These are phyloP conservation scores for Aspergillus baeticus DNA, from an alignment of 495 filamentous ascomycete genomes.

Conservation along the genomic window DNA sequence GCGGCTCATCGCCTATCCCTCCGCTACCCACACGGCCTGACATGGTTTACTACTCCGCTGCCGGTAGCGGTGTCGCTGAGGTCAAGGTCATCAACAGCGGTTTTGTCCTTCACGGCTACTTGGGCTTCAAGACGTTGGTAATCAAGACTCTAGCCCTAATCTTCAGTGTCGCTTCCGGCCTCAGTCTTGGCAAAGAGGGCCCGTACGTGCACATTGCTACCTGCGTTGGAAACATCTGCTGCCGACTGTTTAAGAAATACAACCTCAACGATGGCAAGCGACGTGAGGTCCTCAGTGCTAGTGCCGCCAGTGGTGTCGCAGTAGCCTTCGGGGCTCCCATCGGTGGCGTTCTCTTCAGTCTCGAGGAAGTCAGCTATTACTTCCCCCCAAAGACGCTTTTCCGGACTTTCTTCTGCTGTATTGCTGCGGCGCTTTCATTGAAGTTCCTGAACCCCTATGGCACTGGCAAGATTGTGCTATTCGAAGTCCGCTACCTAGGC, in stretches of 20 bases:
- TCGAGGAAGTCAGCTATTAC: conserved; percentile 96
- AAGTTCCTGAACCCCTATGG: conserved; percentile 97
- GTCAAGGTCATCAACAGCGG: conserved; percentile 97
- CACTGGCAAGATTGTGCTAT: conserved; percentile 93
- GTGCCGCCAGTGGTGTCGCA: conserved; percentile 87
- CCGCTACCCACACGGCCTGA: conserved; percentile 50
- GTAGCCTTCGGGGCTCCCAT: conserved; percentile 95
- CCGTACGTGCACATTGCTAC: conserved; percentile 97
- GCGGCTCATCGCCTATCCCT: conserved; percentile 24
- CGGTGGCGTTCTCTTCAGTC: conserved; percentile 87
- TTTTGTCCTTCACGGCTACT: conserved; percentile 94
- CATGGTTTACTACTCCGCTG: conserved; percentile 93
- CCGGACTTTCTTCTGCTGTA: conserved; percentile 97
- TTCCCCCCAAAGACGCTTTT: conserved; percentile 99
- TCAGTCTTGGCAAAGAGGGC: conserved; percentile 95
- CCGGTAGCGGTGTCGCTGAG: conserved; percentile 94
- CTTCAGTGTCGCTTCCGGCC: conserved; percentile 85
- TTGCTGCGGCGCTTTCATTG: conserved; percentile 82
- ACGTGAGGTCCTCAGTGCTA: conserved; percentile 89
- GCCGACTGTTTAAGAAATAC: conserved; percentile 90
- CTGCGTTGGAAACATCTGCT: conserved; percentile 92
- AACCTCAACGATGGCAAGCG: conserved; percentile 88
- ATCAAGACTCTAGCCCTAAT: conserved; percentile 83
- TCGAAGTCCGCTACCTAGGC: conserved; percentile 85
- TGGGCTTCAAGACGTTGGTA: conserved; percentile 84